Base-by-base conservation (phyloP, 2,329 filamentous ascomycete genomes). In the Pseudogymnoascus sp. region DNA sequence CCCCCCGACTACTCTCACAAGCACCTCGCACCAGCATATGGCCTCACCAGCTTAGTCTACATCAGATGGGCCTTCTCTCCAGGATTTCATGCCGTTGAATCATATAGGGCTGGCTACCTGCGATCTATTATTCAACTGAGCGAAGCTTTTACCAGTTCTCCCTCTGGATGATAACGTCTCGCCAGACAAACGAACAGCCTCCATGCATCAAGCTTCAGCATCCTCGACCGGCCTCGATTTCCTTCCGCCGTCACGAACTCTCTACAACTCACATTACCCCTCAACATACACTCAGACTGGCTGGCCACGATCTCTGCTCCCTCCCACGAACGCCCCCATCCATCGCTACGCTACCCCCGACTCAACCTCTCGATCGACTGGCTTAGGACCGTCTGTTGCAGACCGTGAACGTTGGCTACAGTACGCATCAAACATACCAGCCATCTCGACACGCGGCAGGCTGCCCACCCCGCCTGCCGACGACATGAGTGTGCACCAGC, bases 401-500 rank as follows among this genome's bases (percentile, higher is more conserved):
- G 60, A 35, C 40, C 35, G 60, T 38, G 38, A 41, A 40, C 33
- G 59, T n/a, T 60, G 59, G 59, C 59, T 72, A 71, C 63, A 31
- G 24, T 35, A 40, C 59, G 35, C 59, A 38, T 62, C 33, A 41
- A 65, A 68, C 43, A 68, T 70, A 64, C 65, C 71, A 59, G 67
- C 70, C 4, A 65, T 68, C 31, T 41, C 33, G 33, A 38, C 59
- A 35, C 67, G 68, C 62, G 68, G 68, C 66, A 80, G 81, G 65
- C 77, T 83, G 69, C 76, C 74, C 70, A 82, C 81, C 64, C 81
- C 82, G 61, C 81, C 81, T 41, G 72, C 75, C 67, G 81, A 83
- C 75, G 76, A 78, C 50, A 79, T 84, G 82, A 75, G 79, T n/a
- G 67, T 70, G 43, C 84, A 83, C 67, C 79, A 82, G 60, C 75